These are phyloP conservation scores for Sphagnum contortum DNA, from an alignment of 225 moss, liverwort and hornwort species.

Conservation along the genomic window DNA sequence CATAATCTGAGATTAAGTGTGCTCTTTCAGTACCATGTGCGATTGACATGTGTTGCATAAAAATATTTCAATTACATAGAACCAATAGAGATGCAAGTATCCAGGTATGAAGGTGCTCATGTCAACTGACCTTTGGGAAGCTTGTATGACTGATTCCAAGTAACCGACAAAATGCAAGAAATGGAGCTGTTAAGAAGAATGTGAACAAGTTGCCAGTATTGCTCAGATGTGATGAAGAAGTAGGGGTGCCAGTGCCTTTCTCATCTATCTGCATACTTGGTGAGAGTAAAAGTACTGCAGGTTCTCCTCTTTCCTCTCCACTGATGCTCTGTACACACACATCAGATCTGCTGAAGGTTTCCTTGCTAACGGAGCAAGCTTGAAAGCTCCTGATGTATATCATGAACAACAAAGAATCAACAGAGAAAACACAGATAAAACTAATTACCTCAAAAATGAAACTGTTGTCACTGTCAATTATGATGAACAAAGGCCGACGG, in stretches of 20 bases:
- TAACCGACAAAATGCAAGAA: constrained; percentile 82
- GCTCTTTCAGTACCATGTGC: not conserved
- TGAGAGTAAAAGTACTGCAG: constrained; percentile 69
- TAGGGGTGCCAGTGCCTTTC: constrained; percentile 36
- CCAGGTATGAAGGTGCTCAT: too few relatives aligned
- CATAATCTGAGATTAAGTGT: not conserved
- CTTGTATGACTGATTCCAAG: constrained; percentile 45
- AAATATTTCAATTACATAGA: not conserved
- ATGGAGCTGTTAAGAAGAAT: constrained; percentile 83
- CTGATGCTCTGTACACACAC: constrained; percentile 50
- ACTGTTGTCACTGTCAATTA: constrained; percentile 95
- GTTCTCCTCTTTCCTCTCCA: constrained; percentile 87
- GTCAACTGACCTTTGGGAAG: constrained; percentile 43
- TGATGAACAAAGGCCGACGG: constrained; percentile 81
- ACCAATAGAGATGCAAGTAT: too few relatives aligned
- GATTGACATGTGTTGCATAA: not conserved
- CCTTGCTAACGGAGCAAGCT: too few relatives aligned
- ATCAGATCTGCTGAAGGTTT: not conserved
- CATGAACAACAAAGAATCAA: too few relatives aligned
- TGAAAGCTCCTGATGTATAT: too few relatives aligned
- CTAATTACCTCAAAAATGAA: constrained; percentile 69
- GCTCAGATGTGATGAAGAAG: constrained; percentile 43
- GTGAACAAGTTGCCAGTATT: constrained; percentile 83
- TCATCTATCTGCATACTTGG: constrained; percentile 69
- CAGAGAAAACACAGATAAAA: not conserved